Conservation (phyloP, 139 green algal genomes). For the Astrephomene gubernaculifera region DNA sequence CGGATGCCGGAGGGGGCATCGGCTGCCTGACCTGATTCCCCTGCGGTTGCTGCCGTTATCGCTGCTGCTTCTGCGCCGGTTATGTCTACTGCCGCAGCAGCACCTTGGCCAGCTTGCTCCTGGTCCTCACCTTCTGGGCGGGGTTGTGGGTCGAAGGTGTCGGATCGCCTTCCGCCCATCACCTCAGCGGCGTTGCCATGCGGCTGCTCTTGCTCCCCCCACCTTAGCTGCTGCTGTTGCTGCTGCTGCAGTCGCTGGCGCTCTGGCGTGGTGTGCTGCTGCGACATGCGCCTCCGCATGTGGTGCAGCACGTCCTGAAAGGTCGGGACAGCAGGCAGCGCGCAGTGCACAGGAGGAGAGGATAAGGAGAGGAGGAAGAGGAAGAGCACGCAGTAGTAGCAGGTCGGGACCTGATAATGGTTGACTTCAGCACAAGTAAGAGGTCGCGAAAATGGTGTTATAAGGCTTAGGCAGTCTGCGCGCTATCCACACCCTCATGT, state of each 20-base stretch:
- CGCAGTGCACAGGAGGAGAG: too few species aligned
- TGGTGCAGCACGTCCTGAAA: neutral
- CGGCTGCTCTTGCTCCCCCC: neutral
- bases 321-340: neutral
- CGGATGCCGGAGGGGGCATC: too few species aligned
- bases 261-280: neutral
- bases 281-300: neutral
- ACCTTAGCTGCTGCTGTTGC: neutral
- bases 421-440: too few species aligned
- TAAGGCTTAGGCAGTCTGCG: neutral
- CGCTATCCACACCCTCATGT: neutral
- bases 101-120: neutral
- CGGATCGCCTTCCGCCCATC: too few species aligned
- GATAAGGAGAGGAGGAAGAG: neutral
- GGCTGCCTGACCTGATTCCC: too few species aligned
- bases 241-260: neutral
- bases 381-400: neutral
- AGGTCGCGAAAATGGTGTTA: neutral
- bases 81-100: too few species aligned
- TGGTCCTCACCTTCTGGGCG: neutral
- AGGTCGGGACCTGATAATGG: neutral
- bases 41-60: too few species aligned
- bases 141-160: neutral
- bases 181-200: too few species aligned
- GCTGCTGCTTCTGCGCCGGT: too few species aligned